Evolutionary conservation across 768 basidiomycete genomes (phyloP), one percentile per base, ranked within the genome.

Genomic region (Phaffia australis): DNA sequence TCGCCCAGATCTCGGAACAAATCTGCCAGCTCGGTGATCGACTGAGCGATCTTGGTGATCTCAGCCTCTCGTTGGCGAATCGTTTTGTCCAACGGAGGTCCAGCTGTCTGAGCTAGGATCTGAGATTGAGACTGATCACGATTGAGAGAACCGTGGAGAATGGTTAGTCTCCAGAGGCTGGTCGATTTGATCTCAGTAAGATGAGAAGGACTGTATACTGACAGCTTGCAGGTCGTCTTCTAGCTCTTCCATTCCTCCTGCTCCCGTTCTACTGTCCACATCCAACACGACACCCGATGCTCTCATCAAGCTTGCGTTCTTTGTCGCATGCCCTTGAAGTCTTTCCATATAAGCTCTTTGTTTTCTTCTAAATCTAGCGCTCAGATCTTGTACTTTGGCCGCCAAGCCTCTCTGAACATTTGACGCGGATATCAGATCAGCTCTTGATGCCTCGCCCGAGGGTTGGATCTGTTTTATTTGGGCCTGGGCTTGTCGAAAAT

Each of bases 261-360:
- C 4, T 82, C 29, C 88, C 89, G 74, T 83, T 86, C 71, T 83
- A 66, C 19, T 25, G 23, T 54, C 32, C 42, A 30, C 32, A 46
- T 63, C 23, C 51, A 55, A 55, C 35, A 93, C 83, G 30, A 85
- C 85, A 14, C 78, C 93, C 55, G 89, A 90, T 7, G 93, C 91
- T 71, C 91, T 82, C 69, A 97, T 81, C 50, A 95, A 80, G 79
- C 95, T 92, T 78, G 92, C 89, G 74, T 93, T 94, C 78, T 94
- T 95, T 76, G 90, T 91, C 75, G 93, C 90, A 80, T 98, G 93
- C 69, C 95, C 95, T 80, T 94, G 90, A 52, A 98, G 81, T 76
- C 95, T 93, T 78, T 95, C 88, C 88, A 99, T 88, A 77, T 97
- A 98, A 42, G 94, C 88, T 68, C 90, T 85, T 78, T 99, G 95